Base-by-base conservation (phyloP, 2,329 filamentous ascomycete species). In the Fonsecaea multimorphosa region DNA sequence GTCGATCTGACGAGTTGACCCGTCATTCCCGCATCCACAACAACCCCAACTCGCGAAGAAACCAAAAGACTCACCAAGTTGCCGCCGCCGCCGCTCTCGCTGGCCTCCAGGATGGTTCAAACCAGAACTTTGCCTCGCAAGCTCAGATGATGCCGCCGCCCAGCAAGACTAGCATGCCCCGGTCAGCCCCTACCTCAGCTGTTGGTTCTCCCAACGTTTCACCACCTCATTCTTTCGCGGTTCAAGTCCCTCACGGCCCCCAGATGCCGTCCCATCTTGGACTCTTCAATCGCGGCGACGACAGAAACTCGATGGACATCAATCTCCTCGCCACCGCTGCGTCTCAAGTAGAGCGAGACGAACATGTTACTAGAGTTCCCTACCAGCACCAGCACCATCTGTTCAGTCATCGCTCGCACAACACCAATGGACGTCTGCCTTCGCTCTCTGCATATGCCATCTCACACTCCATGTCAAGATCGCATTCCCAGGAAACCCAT, bases 1-100 rank as follows among this genome's bases (percentile, higher is more conserved):
- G 92, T 70, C 89, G 94, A 70, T 97, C 94, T 12, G 94, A 99
- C 77, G 94, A 99, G 81, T 85, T 99, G 73, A 99, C 95, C 68
- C 89, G 94, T 68, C 94, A 99, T 81, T 97, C 94, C 77, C 88
- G 94, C 78, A 99, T 99, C 82, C 94, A 99, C 86, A 97, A 92
- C 87, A 99, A 98, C 81, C 94, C 95, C 65, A 98, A 98, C 84
- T 97, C 93, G 64, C 86, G 95, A 76, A 85, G 94, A 76, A 93
- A 92, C 71, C 96, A 96, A 84, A 97, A 97, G 84, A 87, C 88
- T 67, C 84, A 88, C 76, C 84, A 85, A 67, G 81, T 86, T 61
- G 85, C 85, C n/a, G 83, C 85, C 12, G 82, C 84, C 14, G 83
- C 85, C 9, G 83, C 83, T 2, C 83, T 84, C 14, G 80, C 82